phyloP scores from a whole-genome alignment of 768 basidiomycete species.

The Rhizopogon rudus region DNA sequence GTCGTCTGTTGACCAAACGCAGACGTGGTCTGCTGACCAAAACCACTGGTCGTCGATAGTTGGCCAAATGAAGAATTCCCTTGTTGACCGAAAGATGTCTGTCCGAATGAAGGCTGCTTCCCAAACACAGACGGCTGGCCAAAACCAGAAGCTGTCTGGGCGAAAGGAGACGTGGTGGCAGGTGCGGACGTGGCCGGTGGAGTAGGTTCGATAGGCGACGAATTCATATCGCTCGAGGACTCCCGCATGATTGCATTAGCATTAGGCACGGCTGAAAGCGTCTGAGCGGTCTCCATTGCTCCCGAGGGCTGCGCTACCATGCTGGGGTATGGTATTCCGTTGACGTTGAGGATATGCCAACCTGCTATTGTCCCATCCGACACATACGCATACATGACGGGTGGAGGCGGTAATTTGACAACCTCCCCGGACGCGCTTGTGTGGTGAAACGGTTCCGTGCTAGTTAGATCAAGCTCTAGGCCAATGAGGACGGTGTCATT shows the following conservation, averaged over 20 bases:
- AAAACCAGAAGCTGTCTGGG: slow-evolving; percentile 20
- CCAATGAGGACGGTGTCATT: slow-evolving; percentile 68
- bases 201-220: slow-evolving; percentile 16
- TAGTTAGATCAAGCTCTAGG: slow-evolving; percentile 63
- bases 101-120: slow-evolving; percentile 6
- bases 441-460: slow-evolving; percentile 31
- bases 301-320: slow-evolving; percentile 33
- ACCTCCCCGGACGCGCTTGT: slow-evolving; percentile 37
- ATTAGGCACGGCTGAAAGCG: slow-evolving; percentile 18
- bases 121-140: slow-evolving; percentile 28
- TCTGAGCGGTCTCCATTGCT: slow-evolving; percentile 25
- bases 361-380: slow-evolving; percentile 75
- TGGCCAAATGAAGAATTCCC: slow-evolving; percentile 31
- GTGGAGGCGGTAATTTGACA: slow-evolving; percentile 42
- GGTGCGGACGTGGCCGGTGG: slow-evolving; percentile 8
- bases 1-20: slow-evolving; percentile 11
- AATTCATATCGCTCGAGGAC: slow-evolving; percentile 26
- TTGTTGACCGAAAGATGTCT: slow-evolving; percentile 24
- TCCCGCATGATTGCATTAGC: slow-evolving; percentile 20
- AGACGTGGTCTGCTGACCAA: slow-evolving; percentile 16
- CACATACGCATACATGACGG: slow-evolving; percentile 69
- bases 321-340: slow-evolving; percentile 48
- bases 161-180: slow-evolving; percentile 9
- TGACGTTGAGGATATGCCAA: slow-evolving; percentile 63
- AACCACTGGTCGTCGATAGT: slow-evolving; percentile 15